Percentiles rank a stretch among this genome's conserved stretches.
Evolutionary conservation across 2,329 filamentous ascomycete species (phyloP).

Genomic region (Fusarium sp.): DNA sequence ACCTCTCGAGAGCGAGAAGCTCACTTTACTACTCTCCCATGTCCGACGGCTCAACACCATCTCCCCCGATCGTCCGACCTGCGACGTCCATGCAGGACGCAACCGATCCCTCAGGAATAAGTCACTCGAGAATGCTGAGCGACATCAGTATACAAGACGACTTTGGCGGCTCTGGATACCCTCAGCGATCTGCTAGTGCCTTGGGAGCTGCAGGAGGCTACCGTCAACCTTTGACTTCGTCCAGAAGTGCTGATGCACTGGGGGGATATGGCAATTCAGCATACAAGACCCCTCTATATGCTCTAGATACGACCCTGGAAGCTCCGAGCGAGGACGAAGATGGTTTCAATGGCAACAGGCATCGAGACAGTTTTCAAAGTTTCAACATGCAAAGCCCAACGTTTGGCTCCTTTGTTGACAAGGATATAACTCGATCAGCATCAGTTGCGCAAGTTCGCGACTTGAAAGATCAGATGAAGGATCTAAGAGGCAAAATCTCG

Average conservation of each 20-base stretch:
- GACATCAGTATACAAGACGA: conserved; percentile 46
- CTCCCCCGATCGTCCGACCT: conserved; percentile 57
- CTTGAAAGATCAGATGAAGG: conserved; percentile 86
- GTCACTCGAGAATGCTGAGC: conserved; percentile 50
- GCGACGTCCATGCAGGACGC: conserved; percentile 41
- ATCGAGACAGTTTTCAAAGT: conserved; percentile 36
- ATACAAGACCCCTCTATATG: conserved; percentile 55
- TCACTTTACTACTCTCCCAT: conserved; percentile 64
- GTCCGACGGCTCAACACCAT: conserved; percentile 66
- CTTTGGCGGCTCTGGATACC: conserved; percentile 50
- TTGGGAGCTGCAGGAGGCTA: conserved; percentile 70
- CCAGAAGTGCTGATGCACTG: conserved; percentile 58
- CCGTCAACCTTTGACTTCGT: conserved; percentile 61
- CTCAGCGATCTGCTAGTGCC: conserved; percentile 74
- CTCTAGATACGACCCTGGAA: conserved; percentile 61
- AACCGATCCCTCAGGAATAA: conserved; percentile 26
- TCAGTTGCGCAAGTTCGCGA: conserved; percentile 80
- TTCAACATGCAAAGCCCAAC: conserved; percentile 59
- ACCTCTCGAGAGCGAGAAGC: conserved; percentile 81
- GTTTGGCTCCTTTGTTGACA: conserved; percentile 56
- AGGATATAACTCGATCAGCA: conserved; percentile 71
- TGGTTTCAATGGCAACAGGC: conserved; percentile 42
- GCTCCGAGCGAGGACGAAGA: conserved; percentile 67
- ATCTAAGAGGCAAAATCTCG: conserved; percentile 87
- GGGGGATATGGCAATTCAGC: conserved; percentile 45